Evolutionary conservation across 768 basidiomycete genomes (phyloP).

Genomic region (Zangia roseola): DNA sequence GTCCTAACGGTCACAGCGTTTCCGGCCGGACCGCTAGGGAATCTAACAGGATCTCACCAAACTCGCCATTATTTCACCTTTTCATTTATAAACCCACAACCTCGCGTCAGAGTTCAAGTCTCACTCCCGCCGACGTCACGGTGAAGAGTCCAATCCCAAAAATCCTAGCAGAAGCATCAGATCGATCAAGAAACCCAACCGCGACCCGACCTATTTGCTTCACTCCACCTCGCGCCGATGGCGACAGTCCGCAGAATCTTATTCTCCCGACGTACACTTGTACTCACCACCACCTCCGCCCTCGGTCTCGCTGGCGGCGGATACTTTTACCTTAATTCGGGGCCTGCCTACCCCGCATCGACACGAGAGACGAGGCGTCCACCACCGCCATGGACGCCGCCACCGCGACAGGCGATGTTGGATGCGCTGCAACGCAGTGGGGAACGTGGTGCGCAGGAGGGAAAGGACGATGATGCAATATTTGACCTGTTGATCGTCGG

Average conservation of each 20-base stretch:
- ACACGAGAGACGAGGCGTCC: constrained; percentile 68
- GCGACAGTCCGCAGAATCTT: constrained; percentile 26
- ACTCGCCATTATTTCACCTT: too few relatives aligned
- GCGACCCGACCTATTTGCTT: too few relatives aligned
- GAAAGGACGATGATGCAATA: constrained; percentile 51
- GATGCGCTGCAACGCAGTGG: constrained; percentile 37
- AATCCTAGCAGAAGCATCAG: too few relatives aligned
- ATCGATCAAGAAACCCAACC: too few relatives aligned
- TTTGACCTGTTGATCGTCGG: constrained; percentile 87
- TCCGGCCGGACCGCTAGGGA: too few relatives aligned
- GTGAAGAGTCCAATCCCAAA: too few relatives aligned
- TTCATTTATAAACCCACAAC: too few relatives aligned
- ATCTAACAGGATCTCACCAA: too few relatives aligned
- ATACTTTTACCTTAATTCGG: constrained; percentile 73
- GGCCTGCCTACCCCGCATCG: constrained; percentile 62
- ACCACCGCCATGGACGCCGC: constrained; percentile 79
- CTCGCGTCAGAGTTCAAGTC: too few relatives aligned
- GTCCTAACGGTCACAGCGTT: too few relatives aligned
- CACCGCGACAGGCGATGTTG: constrained; percentile 65
- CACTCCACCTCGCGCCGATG: too few relatives aligned
- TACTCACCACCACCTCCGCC: constrained; percentile 52
- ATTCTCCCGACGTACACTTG: constrained; percentile 57
- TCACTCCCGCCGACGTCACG: too few relatives aligned
- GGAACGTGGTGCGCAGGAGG: constrained; percentile 17
- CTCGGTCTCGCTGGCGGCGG: constrained; percentile 54